Evolutionary conservation across 2,329 filamentous ascomycete genomes (phyloP), one percentile per base, ranked within the genome.

Genomic region (Colletotrichum tofieldiae): DNA sequence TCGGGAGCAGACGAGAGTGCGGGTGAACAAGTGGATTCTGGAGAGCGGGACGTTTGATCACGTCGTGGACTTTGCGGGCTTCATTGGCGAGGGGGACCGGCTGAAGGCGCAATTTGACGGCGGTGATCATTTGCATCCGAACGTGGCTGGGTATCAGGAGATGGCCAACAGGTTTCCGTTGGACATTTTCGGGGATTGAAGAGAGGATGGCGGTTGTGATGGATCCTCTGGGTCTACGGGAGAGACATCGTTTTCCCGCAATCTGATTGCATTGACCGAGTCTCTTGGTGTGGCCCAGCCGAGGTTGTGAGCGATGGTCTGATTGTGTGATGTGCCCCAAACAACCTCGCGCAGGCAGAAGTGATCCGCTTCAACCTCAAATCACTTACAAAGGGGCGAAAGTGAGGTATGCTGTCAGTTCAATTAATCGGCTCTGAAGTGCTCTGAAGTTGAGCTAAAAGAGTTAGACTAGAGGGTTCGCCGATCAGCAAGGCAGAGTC

Each of bases 121-220:
- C 0, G 91, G 91, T 0, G 91, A 93, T 79, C 91, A 90, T 77
- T 78, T 93, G 77, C 91, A 93, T 82, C 89, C 89, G 0, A 91
- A 87, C 77, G 85, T 86, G 0, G 82, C 78, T 2, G 91, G 90
- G 0, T 93, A 91, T 78, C 85, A 89, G 77, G 84, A 84, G 1
- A 81, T 93, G 76, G 91, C 90, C 1, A 84, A 89, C 69, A 79
- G 80, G 63, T 91, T 93, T 73, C 89, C 89, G 0, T 74, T 92
- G 55, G 82, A 84, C 7, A 77, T 92, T 3, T 90, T 93, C 52
- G 73, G 29, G 47, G n/a, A 32, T 35, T 74, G 49, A 68, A 8
- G 32, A n/a, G 20, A 8, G 14, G 12, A 18, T 20, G 14, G 23
- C 35, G 14, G 14, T 14, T n/a, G 6, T 14, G 9, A 55, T 29